Conservation (phyloP, 495 filamentous ascomycete species). For the Trichoderma gamsii region DNA sequence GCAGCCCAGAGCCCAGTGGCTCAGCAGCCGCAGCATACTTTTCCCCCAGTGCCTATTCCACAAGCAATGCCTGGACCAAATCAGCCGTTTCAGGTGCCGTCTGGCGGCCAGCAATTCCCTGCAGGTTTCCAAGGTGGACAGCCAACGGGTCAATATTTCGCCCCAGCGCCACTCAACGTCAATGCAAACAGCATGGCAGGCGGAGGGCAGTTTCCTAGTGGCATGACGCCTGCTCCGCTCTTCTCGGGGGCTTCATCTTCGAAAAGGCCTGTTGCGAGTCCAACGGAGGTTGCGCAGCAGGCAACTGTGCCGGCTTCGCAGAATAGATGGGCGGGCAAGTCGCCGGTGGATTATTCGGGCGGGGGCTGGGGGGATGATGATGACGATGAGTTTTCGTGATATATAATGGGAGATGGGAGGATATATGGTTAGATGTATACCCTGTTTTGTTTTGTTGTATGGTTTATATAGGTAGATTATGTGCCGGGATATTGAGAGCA, state of each 20-base stretch:
- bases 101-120: neutral
- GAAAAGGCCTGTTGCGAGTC: neutral
- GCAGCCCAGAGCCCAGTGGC: neutral
- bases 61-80: neutral
- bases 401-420: neutral
- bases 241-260: neutral
- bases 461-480: neutral
- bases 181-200: neutral
- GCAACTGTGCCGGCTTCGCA: neutral
- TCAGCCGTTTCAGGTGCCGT: neutral
- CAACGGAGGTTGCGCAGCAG: neutral
- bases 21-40: constrained; percentile 5
- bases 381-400: constrained; percentile 1
- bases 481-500: neutral
- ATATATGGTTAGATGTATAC: neutral
- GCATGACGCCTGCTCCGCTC: constrained; percentile 4
- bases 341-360: neutral
- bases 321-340: neutral
- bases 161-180: neutral
- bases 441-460: neutral
- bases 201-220: neutral
- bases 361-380: constrained; percentile 7
- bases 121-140: neutral
- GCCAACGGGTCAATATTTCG: neutral
- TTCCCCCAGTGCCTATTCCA: constrained; percentile 3